Conservation (phyloP, 1,284 basidiomycete genomes). For the Wallemia mellicola region DNA sequence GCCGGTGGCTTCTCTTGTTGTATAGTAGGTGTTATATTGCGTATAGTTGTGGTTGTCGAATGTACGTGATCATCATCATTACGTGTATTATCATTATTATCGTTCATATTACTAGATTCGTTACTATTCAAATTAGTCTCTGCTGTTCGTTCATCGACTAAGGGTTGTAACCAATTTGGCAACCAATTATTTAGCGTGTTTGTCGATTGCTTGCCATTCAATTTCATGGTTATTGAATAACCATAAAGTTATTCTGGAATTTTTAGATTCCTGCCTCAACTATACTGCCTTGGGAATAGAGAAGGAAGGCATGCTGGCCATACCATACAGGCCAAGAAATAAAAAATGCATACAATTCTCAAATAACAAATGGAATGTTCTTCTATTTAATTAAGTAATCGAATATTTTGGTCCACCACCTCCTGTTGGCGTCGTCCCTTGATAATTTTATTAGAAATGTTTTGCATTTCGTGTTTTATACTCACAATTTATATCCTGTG, state of each 20-base stretch:
- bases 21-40: not conserved
- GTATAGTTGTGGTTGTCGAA: not conserved
- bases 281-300: too few relatives aligned
- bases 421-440: conserved; percentile 67
- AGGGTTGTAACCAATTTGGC: not conserved
- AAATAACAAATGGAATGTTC: too few relatives aligned
- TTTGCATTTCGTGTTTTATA: too few relatives aligned
- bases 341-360: too few relatives aligned
- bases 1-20: not conserved
- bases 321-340: too few relatives aligned
- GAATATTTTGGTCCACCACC: conserved; percentile 75
- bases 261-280: not conserved
- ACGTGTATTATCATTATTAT: not conserved
- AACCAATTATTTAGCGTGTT: not conserved
- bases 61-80: not conserved
- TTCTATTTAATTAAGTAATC: not conserved
- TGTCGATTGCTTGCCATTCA: not conserved
- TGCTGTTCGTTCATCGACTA: not conserved
- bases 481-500: conserved; percentile 77
- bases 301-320: not conserved
- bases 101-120: too few relatives aligned
- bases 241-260: not conserved
- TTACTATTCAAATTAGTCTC: too few relatives aligned
- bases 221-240: not conserved
- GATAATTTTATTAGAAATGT: too few relatives aligned